Base-by-base conservation (phyloP, 2,329 filamentous ascomycete species). In the Ceratocystis alfenasii region DNA sequence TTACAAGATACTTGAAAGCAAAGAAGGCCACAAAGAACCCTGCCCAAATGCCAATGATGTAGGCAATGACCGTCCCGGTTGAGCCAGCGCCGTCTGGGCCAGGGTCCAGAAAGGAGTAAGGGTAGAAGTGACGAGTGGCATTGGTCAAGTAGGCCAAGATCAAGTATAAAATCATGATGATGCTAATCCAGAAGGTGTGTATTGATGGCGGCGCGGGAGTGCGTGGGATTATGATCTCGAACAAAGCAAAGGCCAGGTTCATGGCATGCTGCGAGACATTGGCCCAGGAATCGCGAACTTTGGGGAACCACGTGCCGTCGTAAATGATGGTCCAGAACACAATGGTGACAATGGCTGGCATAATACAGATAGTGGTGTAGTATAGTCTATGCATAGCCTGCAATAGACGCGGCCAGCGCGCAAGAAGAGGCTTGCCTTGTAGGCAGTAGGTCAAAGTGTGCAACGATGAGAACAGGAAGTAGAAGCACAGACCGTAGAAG, bases 401-500 rank as follows among this genome's bases (percentile, higher is more conserved):
- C 28, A 89, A 79, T 1, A 78, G 76, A 0, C 83, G 81, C 0
- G 85, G 85, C 75, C 84, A 81, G 41, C 76, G 75, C 71, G 83
- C 78, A 69, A 88, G 80, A 4, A 88, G 78, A 0, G 84, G 76
- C 2, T 74, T 72, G 57, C 81, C 80, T 33, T 76, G 76, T 53
- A 76, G 75, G 12, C 82, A 81, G 76, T 93, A 94, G 61, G 79
- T 80, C 64, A 83, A 76, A 5, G 88, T 90, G 77, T 95, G 89
- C 20, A 83, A 69, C 20, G 87, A 79, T 1, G 87, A 80, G 71
- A 86, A 77, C 66, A 85, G 78, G 73, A 87, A 87, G 79, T 95
- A 95, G 76, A 92, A 93, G 28, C 83, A 85, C 45, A 93, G 76
- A 1, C 89, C 89, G 88, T 88, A 94, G 79, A 87, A 94, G 8